Evolutionary conservation across 1,284 basidiomycete species (phyloP).

Genomic region (Spongiforma sp.): DNA sequence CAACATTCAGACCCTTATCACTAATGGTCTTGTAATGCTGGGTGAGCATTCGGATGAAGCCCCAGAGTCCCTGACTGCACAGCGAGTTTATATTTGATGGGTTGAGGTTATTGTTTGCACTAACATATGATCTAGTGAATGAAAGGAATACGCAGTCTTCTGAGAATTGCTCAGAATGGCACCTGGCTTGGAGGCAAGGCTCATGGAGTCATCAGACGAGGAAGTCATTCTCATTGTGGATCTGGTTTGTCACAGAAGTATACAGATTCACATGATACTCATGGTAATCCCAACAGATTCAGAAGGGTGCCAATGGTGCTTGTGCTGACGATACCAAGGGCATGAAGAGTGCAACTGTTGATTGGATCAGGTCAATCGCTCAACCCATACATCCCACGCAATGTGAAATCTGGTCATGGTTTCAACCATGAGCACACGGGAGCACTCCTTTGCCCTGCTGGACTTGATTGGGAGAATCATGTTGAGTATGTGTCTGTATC

Average conservation of each 20-base stretch:
- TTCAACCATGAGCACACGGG: not conserved
- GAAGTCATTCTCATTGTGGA: not conserved
- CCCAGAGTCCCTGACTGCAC: not conserved
- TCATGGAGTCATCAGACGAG: not conserved
- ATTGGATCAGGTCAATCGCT: constrained; percentile 1
- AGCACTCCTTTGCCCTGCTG: not conserved
- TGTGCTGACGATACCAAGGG: not conserved
- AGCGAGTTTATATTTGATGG: not conserved
- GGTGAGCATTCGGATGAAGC: not conserved
- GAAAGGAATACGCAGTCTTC: not conserved
- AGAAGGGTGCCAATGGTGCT: not conserved
- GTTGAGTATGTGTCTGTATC: not conserved
- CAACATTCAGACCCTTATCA: constrained; percentile 1
- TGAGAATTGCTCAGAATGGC: not conserved
- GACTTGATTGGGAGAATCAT: not conserved
- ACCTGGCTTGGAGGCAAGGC: not conserved
- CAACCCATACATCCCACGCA: not conserved
- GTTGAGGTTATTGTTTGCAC: not conserved
- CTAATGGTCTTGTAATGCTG: not conserved
- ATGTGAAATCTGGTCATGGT: not conserved
- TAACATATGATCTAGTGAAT: not conserved
- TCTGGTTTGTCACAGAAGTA: not conserved
- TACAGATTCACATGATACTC: not conserved
- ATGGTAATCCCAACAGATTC: not conserved
- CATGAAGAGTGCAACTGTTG: not conserved